Percentiles rank a stretch among this genome's conserved stretches.
These are phyloP conservation scores for Tolypocladium ophioglossoides DNA, from an alignment of 2,329 filamentous ascomycete genomes.

Conservation along the genomic window DNA sequence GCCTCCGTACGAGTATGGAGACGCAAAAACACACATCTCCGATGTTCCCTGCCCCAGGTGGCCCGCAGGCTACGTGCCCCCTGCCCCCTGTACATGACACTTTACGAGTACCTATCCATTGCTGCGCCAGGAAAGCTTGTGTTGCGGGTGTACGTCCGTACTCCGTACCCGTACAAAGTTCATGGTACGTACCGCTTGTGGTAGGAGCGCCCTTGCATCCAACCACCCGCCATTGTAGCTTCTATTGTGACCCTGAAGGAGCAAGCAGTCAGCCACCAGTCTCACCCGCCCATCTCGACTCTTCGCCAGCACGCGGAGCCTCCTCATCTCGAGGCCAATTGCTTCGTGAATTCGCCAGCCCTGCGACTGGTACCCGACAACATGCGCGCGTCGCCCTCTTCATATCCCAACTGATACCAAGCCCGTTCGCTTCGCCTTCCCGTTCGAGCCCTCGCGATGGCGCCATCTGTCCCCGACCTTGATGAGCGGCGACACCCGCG, in stretches of 20 bases:
- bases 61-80: too few relatives aligned
- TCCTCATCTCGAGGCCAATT: background rate
- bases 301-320: background rate
- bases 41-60: too few relatives aligned
- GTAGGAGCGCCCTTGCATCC: background rate
- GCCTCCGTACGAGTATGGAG: too few relatives aligned
- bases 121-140: too few relatives aligned
- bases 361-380: background rate
- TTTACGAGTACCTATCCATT: too few relatives aligned
- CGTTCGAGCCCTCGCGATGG: background rate
- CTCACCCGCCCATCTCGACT: background rate
- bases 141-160: too few relatives aligned
- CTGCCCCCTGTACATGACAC: too few relatives aligned
- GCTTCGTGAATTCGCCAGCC: background rate
- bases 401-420: background rate
- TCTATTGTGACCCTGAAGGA: background rate
- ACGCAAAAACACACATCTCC: too few relatives aligned
- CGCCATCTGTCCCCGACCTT: background rate
- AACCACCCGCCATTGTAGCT: background rate
- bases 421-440: background rate
- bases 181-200: too few relatives aligned
- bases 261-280: background rate
- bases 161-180: too few relatives aligned
- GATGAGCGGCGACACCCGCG: conserved; percentile 4
- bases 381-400: background rate